These are phyloP conservation scores for Talaromyces pinophilus DNA, from an alignment of 2,329 filamentous ascomycete species.

Conservation along the genomic window DNA sequence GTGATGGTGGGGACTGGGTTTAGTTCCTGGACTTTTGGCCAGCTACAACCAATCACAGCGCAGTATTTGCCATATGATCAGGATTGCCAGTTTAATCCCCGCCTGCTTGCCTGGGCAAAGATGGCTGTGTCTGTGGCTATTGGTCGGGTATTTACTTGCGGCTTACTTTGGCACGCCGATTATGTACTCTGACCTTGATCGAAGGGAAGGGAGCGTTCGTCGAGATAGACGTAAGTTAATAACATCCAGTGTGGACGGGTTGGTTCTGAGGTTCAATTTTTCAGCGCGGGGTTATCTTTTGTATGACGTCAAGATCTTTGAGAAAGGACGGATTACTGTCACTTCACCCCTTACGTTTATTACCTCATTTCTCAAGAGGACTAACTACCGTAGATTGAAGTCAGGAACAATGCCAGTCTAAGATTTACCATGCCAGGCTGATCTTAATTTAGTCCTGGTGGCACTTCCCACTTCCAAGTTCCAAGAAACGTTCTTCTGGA, in stretches of 20 bases:
- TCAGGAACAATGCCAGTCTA: not conserved
- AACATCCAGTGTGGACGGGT: not conserved
- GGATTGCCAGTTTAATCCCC: slow-evolving; percentile 1
- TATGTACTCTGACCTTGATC: slow-evolving; percentile 6
- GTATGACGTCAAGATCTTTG: not conserved
- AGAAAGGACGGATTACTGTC: not conserved
- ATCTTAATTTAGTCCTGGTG: not conserved
- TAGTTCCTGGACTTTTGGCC: slow-evolving; percentile 23
- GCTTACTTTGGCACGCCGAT: not conserved
- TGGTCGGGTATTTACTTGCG: not conserved
- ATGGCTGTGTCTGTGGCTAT: not conserved
- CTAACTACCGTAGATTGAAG: not conserved
- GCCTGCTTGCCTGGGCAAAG: not conserved
- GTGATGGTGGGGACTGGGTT: slow-evolving; percentile 21
- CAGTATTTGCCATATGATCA: not conserved
- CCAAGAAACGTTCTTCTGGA: not conserved
- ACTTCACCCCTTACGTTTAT: not conserved
- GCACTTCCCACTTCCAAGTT: not conserved
- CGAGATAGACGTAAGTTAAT: not conserved
- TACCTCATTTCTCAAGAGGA: not conserved
- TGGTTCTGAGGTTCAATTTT: not conserved
- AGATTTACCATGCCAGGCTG: not conserved
- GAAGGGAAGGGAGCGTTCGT: too few relatives aligned
- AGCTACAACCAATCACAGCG: slow-evolving; percentile 2
- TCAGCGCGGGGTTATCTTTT: not conserved